These are phyloP conservation scores for Hyparrhenia diplandra DNA, from an alignment of 176 grass and related monocot species.

Conservation along the genomic window DNA sequence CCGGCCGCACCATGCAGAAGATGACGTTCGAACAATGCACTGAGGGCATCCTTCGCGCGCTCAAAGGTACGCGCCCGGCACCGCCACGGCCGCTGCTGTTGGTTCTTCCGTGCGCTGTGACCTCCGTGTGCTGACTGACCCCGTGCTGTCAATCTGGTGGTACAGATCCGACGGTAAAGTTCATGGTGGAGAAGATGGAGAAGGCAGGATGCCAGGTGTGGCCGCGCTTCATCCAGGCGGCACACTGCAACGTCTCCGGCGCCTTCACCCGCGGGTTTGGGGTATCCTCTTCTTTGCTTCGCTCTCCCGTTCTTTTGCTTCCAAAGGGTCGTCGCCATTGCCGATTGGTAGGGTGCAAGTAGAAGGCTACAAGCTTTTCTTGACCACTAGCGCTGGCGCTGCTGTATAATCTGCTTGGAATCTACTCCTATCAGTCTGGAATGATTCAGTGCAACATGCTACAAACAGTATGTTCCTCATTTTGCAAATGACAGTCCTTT, in stretches of 20 bases:
- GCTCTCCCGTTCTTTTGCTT: not conserved
- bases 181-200: slow-evolving; percentile 68
- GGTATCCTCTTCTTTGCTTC: slow-evolving; percentile 36
- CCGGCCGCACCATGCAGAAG: too few relatives aligned
- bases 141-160: not conserved
- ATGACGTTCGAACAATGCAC: slow-evolving; percentile 60
- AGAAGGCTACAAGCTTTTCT: not conserved
- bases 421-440: not conserved
- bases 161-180: slow-evolving; percentile 85
- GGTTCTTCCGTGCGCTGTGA: not conserved
- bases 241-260: slow-evolving; percentile 27
- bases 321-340: not conserved
- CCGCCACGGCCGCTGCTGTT: not conserved
- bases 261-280: slow-evolving; percentile 22
- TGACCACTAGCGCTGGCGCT: not conserved
- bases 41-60: slow-evolving; percentile 48
- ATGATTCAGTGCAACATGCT: not conserved
- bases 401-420: not conserved
- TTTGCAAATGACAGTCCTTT: not conserved
- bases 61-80: slow-evolving; percentile 33
- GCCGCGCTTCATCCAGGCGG: slow-evolving; percentile 45
- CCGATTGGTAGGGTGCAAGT: not conserved
- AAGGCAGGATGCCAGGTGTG: slow-evolving; percentile 60
- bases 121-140: not conserved
- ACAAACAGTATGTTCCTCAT: too few relatives aligned